Conservation (phyloP, 1,284 basidiomycete species). For the Apiotrichum domesticum region DNA sequence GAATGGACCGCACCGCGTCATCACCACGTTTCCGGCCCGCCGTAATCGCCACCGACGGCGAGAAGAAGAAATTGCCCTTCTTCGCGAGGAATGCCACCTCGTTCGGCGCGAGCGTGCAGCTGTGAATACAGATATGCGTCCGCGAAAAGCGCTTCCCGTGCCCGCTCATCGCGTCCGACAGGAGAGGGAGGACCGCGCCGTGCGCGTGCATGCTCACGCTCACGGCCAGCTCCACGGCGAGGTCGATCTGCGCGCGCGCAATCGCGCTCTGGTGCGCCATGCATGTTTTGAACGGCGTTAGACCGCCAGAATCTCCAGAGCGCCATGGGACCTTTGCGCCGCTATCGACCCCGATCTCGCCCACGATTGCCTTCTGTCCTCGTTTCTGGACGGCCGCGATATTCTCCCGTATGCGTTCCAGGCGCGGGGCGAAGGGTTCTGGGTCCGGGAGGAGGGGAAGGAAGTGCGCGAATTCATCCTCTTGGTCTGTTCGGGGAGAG, state of each 20-base stretch:
- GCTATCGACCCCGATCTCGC: slow-evolving; percentile 50
- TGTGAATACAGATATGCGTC: slow-evolving; percentile 46
- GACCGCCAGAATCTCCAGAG: slow-evolving; percentile 23
- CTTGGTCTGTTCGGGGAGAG: slow-evolving; percentile 22
- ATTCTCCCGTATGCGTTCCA: slow-evolving; percentile 19
- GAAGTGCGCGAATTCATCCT: slow-evolving; percentile 18
- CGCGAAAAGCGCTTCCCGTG: slow-evolving; percentile 30
- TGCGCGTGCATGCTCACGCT: slow-evolving; percentile 47
- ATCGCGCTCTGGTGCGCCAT: slow-evolving; percentile 46
- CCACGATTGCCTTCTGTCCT: slow-evolving; percentile 42
- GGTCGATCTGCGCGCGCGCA: slow-evolving; percentile 42
- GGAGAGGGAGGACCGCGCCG: slow-evolving; percentile 42
- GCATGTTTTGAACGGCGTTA: slow-evolving; percentile 45
- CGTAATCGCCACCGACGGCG: slow-evolving; percentile 48
- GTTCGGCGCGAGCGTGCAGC: slow-evolving; percentile 28
- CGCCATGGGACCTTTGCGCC: slow-evolving; percentile 38
- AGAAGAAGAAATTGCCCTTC: slow-evolving; percentile 46
- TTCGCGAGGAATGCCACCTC: slow-evolving; percentile 13
- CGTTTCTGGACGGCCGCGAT: slow-evolving; percentile 17
- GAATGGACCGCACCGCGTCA: slow-evolving; percentile 36
- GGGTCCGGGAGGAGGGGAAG: slow-evolving; percentile 40
- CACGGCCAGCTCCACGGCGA: slow-evolving; percentile 44
- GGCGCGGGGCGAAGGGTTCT: slow-evolving; percentile 24
- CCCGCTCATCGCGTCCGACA: slow-evolving; percentile 30
- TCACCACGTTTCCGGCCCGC: slow-evolving; percentile 37